These are phyloP conservation scores for Phytophthora brassicae DNA, from an alignment of 352 stramenopile species.

Conservation along the genomic window DNA sequence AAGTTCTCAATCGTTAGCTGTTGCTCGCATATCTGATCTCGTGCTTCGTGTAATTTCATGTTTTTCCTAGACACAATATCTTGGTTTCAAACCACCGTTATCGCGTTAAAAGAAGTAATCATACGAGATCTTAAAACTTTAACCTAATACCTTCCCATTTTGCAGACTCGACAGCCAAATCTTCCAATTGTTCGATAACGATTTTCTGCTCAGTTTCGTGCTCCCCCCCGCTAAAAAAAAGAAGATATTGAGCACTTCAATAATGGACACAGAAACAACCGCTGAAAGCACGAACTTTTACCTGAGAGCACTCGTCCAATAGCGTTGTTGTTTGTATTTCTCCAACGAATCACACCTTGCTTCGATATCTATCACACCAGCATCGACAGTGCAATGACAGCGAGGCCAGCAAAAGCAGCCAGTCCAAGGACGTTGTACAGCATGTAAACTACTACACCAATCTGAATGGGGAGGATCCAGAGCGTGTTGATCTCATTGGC, in stretches of 20 bases:
- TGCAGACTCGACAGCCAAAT: constrained; percentile 18
- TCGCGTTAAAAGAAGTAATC: neutral
- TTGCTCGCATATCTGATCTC: constrained; percentile 61
- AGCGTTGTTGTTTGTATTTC: constrained; percentile 44
- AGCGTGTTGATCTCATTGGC: constrained; percentile 45
- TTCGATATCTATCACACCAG: constrained; percentile 70
- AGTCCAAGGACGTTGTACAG: constrained; percentile 36
- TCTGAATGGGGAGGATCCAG: constrained; percentile 48
- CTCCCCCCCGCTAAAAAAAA: constrained; percentile 17
- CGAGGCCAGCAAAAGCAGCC: constrained; percentile 39
- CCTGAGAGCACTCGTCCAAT: constrained; percentile 37
- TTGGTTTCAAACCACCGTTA: constrained; percentile 3
- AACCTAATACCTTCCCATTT: constrained; percentile 40
- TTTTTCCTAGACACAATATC: constrained; percentile 45
- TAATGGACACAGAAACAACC: neutral
- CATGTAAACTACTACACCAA: constrained; percentile 36
- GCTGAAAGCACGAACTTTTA: constrained; percentile 18
- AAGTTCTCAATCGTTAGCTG: constrained; percentile 64
- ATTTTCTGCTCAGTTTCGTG: constrained; percentile 22
- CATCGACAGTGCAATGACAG: constrained; percentile 41
- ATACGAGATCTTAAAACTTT: neutral
- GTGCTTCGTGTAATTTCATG: constrained; percentile 38
- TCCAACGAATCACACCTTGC: constrained; percentile 53
- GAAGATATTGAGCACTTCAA: neutral
- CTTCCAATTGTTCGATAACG: constrained; percentile 24